A percentile compares a stretch with the other conserved stretches of the same genome.
Conservation (phyloP, 2,329 filamentous ascomycete genomes). For the Cladorrhinum sp. region DNA sequence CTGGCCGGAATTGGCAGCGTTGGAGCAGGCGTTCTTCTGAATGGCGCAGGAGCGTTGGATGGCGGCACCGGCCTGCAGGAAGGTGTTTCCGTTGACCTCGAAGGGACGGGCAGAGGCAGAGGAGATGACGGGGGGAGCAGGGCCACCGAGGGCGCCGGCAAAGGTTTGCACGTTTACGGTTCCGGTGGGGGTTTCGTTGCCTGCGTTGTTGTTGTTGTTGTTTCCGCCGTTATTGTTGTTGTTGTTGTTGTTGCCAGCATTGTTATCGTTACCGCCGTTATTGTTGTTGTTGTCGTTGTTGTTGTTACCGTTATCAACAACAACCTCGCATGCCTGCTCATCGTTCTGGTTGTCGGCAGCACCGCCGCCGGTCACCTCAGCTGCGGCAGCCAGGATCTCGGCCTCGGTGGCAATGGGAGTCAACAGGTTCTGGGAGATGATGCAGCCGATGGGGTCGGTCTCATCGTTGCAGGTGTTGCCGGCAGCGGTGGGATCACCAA, state of each 20-base stretch:
- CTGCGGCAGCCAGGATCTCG: constrained; percentile 53
- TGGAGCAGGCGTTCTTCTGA: constrained; percentile 50
- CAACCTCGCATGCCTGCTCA: constrained; percentile 11
- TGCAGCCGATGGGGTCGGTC: constrained; percentile 52
- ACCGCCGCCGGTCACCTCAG: constrained; percentile 26
- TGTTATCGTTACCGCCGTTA: constrained; percentile 1
- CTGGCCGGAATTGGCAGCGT: constrained; percentile 45
- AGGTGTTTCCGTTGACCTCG: constrained; percentile 54
- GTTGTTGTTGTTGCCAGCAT: constrained; percentile 15
- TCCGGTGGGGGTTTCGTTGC: constrained; percentile 15
- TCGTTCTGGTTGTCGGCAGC: constrained; percentile 10
- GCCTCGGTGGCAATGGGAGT: constrained; percentile 52
- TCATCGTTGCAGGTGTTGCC: constrained; percentile 55
- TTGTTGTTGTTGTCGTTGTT: constrained; percentile 17
- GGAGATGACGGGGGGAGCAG: constrained; percentile 41
- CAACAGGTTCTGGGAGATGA: constrained; percentile 52
- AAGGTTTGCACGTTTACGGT: constrained; percentile 44
- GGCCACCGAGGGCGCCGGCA: constrained; percentile 42
- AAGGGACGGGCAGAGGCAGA: constrained; percentile 41
- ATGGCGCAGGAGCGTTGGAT: constrained; percentile 48
- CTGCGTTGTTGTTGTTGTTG: constrained; percentile 6
- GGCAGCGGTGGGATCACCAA: constrained; percentile 38
- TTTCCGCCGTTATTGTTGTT: constrained; percentile 9
- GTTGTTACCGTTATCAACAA: constrained; percentile 21
- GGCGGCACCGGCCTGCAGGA: constrained; percentile 46